Base-by-base conservation (phyloP, 768 basidiomycete species). In the Phanerochaete carnosa region DNA sequence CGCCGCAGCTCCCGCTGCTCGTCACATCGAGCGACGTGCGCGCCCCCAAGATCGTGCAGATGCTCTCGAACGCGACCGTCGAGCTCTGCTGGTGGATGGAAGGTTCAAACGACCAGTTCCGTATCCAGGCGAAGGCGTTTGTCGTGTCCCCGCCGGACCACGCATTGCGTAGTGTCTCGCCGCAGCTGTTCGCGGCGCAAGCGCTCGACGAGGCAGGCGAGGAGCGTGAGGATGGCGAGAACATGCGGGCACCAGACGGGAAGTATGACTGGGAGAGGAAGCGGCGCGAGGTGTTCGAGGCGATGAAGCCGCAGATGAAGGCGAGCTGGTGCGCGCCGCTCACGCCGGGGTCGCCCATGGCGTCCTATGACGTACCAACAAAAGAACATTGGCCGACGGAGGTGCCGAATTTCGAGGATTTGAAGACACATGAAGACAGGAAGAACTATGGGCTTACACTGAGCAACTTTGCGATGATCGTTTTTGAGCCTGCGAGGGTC, bases 61-160 rank as follows among this genome's bases (percentile, higher is more conserved):
- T 92, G 50, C 75, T 74, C 25, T 67, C 76, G 37, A 77, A 77
- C 58, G 68, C 79, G 11, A 70, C 76, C 45, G 81, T 87, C 62
- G 88, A 94, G 69, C 64, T 88, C 45, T 83, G 79, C 12, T 94
- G 89, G 86, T 95, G 91, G 90, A 80, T 87, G 55, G 77, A 81
- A 30, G 80, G 81, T 23, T 80, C 83, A 0, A 71, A 80, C 55
- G 86, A 90, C 68, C 93, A 95, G 67, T 93, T 87, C 69, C 86
- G 94, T 50, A 74, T 95, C 67, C 62, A 76, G 0, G 92, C 87
- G 1, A 71, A 70, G 15, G 83, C 82, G 23, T 78, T 76, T 68
- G 63, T 92, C 61, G 76, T 92, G 23, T 83, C 89, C 0, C 65
- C 77, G 0, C 80, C 83, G 0, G 62, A 67, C 6, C 77, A 82